Evolutionary conservation across 2,329 filamentous ascomycete species (phyloP), one percentile per base, ranked within the genome.

Genomic region (Emergomyces africanus): DNA sequence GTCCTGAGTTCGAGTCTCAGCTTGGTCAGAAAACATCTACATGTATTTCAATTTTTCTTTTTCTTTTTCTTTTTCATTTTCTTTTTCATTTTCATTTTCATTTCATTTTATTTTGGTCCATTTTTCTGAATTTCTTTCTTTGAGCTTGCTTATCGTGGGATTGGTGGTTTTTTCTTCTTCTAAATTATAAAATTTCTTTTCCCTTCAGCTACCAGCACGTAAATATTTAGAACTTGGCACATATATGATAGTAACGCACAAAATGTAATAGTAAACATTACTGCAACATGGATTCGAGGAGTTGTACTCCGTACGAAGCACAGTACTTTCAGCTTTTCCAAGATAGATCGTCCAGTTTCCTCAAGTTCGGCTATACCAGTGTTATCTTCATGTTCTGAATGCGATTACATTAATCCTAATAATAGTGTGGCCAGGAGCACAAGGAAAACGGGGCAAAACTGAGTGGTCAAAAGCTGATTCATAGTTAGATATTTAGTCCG

Each of bases 1-100:
- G 60, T 58, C 58, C 60, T 58, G 53, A 60, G 60, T 60, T 61
- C 60, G 48, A 61, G 58, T 57, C 58, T 58, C 57, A 59, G 58
- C 56, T 58, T 58, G 60, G 60, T 57, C 60, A 49, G 10, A 53
- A 14, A 8, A 2, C 4, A 25, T n/a, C 23, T 8, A 57, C 25
- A 33, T 33, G 14, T 51, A 20, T 54, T 48, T 59, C 48, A 53
- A 48, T 59, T 37, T 53, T 12, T 37, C 33, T 15, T n/a, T 59
- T 54, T 57, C 48, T 59, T 37, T 53, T 12, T 37, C 33, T 15
- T n/a, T 51, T 20, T 58, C 18, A 6, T 30, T 56, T 18, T 18
- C 5, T 18, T 25, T 28, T 25, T 28, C 9, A 42, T 46, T 14
- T 44, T 23, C n/a, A n/a, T n/a, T n/a, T n/a, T n/a, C n/a, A n/a